Base-by-base conservation (phyloP, 2,329 filamentous ascomycete species). In the Teratosphaeria destructans region DNA sequence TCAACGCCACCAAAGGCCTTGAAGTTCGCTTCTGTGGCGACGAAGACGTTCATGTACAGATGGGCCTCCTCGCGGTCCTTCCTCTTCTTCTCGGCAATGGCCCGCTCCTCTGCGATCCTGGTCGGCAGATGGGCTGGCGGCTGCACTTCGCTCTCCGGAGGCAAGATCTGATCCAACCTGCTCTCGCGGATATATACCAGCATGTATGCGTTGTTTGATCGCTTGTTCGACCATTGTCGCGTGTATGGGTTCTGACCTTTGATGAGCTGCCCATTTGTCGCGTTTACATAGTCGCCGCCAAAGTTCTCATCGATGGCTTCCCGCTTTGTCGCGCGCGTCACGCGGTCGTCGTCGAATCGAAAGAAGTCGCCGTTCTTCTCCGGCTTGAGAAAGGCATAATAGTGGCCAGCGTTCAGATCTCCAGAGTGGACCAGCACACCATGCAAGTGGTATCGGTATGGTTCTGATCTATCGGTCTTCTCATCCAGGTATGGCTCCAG, bases 241-340 rank as follows among this genome's bases (percentile, higher is more conserved):
- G 84, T 84, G 67, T 86, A 87, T 1, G 83, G 85, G 66, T 86
- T 86, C 59, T 84, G 79, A 59, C 83, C 79, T 56, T 80, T 81
- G 37, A 75, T 64, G n/a, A 77, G 76, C 29, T 56, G 54, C 7
- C 83, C 84, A 62, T 85, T 85, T 54, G 81, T 76, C 57, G 81
- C 78, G 3, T 67, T 72, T 1, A 67, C 63, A 57, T 91, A 95
- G 70, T 95, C 90, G 58, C 94, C 94, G 53, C 94, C 94, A 74
- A 90, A 99, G 74, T 97, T 99, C 65, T 99, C 95, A 70, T 97
- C 94, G 35, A 97, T 77, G 0, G 95, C 93, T 72, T 99, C 94
- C 61, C 89, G 86, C 71, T 88, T 85, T 0, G 92, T 96, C 1
- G 92, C 93, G 65, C 89, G 89, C n/a, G 92, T 97, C 49, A 99